These are phyloP conservation scores for Trichoderma gracile DNA, from an alignment of 2,329 filamentous ascomycete species.

Conservation along the genomic window DNA sequence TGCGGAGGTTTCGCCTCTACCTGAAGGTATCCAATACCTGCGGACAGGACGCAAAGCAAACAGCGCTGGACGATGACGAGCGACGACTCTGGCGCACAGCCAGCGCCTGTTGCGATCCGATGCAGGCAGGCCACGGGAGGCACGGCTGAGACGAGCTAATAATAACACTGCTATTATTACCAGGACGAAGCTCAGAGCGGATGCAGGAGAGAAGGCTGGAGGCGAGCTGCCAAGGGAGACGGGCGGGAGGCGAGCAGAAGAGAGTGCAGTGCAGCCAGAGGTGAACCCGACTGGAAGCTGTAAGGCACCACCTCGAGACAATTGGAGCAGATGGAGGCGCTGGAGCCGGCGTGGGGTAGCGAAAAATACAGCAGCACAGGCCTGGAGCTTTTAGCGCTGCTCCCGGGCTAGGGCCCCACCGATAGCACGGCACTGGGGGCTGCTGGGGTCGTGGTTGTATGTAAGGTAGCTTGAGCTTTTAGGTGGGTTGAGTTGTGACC, in stretches of 20 bases:
- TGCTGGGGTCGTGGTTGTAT: constrained; percentile 21
- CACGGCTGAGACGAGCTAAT: constrained; percentile 18
- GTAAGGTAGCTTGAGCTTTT: background rate
- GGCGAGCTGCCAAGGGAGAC: constrained; percentile 9
- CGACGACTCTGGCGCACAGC: constrained; percentile 25
- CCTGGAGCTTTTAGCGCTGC: constrained; percentile 23
- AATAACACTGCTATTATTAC: constrained; percentile 13
- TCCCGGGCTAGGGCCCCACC: constrained; percentile 18
- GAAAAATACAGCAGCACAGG: constrained; percentile 4
- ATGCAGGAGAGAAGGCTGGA: constrained; percentile 16
- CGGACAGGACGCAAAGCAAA: too few species aligned
- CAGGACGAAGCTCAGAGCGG: background rate
- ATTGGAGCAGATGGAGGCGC: constrained; percentile 1
- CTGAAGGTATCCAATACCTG: background rate
- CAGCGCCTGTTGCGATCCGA: constrained; percentile 20
- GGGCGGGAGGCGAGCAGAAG: background rate
- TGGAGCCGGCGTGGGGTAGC: constrained; percentile 25
- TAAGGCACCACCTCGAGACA: constrained; percentile 18
- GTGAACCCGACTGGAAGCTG: constrained; percentile 6
- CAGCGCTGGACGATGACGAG: background rate
- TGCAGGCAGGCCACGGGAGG: background rate
- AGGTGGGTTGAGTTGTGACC: background rate
- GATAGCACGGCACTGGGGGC: constrained; percentile 23
- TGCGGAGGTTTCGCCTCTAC: constrained; percentile 7
- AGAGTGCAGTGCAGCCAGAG: background rate